A percentile compares a stretch with the other conserved stretches of the same genome.
phyloP scores from a whole-genome alignment of 2,329 filamentous ascomycete genomes.

The Stachybotrys echinatus region DNA sequence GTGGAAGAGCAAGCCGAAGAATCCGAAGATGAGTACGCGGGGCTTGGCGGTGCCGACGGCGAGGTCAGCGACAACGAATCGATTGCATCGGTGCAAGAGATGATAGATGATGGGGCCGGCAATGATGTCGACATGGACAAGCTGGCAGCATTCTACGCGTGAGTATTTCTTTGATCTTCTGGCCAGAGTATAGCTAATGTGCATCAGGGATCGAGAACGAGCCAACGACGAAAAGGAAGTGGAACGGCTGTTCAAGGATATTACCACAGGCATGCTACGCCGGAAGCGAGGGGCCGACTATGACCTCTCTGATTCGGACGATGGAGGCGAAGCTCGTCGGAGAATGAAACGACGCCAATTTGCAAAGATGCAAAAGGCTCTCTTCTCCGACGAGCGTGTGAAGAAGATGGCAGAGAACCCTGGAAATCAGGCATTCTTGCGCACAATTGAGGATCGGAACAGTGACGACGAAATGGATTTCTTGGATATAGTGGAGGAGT shows the following conservation, averaged over 20 bases:
- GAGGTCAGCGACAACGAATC: constrained; percentile 74
- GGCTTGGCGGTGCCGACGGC: constrained; percentile 82
- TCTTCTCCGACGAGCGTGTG: constrained; percentile 84
- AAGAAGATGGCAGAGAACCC: constrained; percentile 86
- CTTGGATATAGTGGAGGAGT: constrained; percentile 43
- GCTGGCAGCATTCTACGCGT: constrained; percentile 84
- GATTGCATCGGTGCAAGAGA: constrained; percentile 69
- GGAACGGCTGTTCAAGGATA: constrained; percentile 86
- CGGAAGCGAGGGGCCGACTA: constrained; percentile 78
- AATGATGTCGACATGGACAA: constrained; percentile 75
- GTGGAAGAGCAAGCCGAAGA: constrained; percentile 93
- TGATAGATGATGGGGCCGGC: constrained; percentile 82
- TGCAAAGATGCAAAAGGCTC: constrained; percentile 82
- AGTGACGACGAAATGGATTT: constrained; percentile 74
- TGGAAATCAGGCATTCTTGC: constrained; percentile 84
- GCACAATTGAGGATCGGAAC: constrained; percentile 79
- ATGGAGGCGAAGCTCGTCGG: constrained; percentile 71
- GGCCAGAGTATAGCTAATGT: constrained; percentile 9
- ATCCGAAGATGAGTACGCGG: constrained; percentile 97
- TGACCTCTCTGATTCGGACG: constrained; percentile 86
- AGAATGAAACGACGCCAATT: constrained; percentile 84
- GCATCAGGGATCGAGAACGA: constrained; percentile 67
- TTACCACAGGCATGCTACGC: constrained; percentile 82
- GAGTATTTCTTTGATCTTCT: constrained; percentile 37
- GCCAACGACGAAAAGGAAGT: constrained; percentile 80